Base-by-base conservation (phyloP, 2,329 filamentous ascomycete genomes). In the Metarhizium robertsii region DNA sequence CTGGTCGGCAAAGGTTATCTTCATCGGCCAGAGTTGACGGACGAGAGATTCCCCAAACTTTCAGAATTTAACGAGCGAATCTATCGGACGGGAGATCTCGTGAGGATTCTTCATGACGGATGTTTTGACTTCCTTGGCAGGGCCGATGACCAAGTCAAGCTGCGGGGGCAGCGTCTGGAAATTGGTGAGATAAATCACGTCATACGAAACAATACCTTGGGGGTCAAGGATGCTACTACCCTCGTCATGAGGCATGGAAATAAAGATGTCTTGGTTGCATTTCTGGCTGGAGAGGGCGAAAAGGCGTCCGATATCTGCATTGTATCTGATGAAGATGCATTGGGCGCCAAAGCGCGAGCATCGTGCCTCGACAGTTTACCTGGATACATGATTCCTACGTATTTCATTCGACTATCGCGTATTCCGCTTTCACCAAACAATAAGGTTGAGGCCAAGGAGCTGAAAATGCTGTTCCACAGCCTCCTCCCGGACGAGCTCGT, bases 1-100 rank as follows among this genome's bases (percentile, higher is more conserved):
- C 78, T 96, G 2, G 91, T 97, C 5, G 92, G 91, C 1, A 90
- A 90, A 62, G 92, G 92, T 0, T 97, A 97, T 66, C 75, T 96
- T 18, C 90, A 92, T 59, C 81, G 89, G 2, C 77, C 81, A 1
- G 83, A 91, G n/a, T 78, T 96, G 38, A 96, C 91, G 0, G 66
- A 72, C 1, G 86, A 92, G 62, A 80, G 82, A 11, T 96, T 96
- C 63, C 88, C 90, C 1, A 79, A 73, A 1, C 71, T 95, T 0
- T 60, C 75, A 2, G 61, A 67, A 0, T 82, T 78, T 53, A 71
- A 70, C 0, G 83, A 87, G 56, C 76, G 83, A 4, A 79, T 95
- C 0, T 97, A 96, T 65, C 83, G 91, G 6, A 96, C 92, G 0
- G 92, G 92, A 0, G 92, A 97, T 67, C 77, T 96, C 0, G 92